A percentile compares a stretch with the other conserved stretches of the same genome.
Evolutionary conservation across 2,329 filamentous ascomycete species (phyloP).

Genomic region (Aspergillus caelatus): DNA sequence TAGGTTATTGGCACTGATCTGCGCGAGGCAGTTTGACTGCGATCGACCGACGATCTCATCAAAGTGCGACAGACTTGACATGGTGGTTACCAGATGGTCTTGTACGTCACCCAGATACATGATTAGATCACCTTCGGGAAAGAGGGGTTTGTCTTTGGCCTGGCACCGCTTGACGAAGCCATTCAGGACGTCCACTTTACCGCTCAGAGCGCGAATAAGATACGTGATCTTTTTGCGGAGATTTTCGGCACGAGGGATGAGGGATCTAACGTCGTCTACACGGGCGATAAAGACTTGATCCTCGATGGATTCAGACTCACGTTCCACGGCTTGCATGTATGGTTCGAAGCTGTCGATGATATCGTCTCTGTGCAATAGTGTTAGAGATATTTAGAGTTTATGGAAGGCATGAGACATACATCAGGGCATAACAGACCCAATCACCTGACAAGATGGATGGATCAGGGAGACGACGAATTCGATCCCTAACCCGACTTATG

Average conservation of each 20-base stretch:
- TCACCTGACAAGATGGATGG: conserved; percentile 90
- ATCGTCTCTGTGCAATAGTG: conserved; percentile 67
- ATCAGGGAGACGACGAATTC: conserved; percentile 86
- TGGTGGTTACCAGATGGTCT: conserved; percentile 98
- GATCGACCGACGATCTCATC: conserved; percentile 94
- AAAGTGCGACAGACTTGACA: conserved; percentile 88
- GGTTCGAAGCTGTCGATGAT: conserved; percentile 95
- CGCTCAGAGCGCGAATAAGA: conserved; percentile 83
- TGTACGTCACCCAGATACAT: conserved; percentile 96
- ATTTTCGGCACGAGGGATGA: conserved; percentile 81
- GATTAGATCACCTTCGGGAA: conserved; percentile 90
- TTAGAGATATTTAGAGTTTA: background rate
- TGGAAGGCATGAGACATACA: conserved; percentile 58
- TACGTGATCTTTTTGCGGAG: conserved; percentile 92
- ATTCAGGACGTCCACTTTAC: conserved; percentile 93
- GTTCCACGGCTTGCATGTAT: conserved; percentile 78
- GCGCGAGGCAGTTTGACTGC: conserved; percentile 92
- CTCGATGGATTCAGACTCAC: conserved; percentile 87
- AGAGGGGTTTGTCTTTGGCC: conserved; percentile 74
- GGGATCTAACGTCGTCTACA: conserved; percentile 80
- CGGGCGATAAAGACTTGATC: conserved; percentile 92
- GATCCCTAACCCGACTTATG: conserved; percentile 79
- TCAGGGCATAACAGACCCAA: conserved; percentile 98
- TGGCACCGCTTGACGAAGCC: conserved; percentile 98
- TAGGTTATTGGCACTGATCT: conserved; percentile 88